These are phyloP conservation scores for Vanderwaltozyma polyspora DNA, from an alignment of 805 yeast species.

Conservation along the genomic window DNA sequence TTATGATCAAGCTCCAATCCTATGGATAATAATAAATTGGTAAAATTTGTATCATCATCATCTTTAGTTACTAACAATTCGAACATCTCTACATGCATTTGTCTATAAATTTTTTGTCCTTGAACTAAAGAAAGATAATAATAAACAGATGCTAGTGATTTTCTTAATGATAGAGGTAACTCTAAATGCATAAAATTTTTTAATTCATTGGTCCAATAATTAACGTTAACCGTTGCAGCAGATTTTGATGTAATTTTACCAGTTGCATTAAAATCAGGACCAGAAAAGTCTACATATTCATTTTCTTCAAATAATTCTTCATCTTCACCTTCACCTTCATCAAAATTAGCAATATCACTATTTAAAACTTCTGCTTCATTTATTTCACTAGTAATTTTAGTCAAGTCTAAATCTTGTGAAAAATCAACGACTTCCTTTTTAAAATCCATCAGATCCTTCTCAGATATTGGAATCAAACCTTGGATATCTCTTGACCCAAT, in stretches of 20 bases:
- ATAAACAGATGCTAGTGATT: constrained; percentile 53
- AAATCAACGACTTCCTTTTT: constrained; percentile 33
- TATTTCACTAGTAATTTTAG: constrained; percentile 41
- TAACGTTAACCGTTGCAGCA: constrained; percentile 57
- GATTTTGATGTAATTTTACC: constrained; percentile 50
- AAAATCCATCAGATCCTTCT: constrained; percentile 49
- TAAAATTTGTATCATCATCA: constrained; percentile 23
- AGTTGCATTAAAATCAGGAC: constrained; percentile 30
- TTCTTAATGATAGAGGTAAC: constrained; percentile 54
- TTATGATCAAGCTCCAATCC: constrained; percentile 28
- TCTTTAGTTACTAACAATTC: constrained; percentile 36
- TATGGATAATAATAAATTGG: constrained; percentile 16
- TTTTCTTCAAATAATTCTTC: constrained; percentile 11
- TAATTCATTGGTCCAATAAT: constrained; percentile 78
- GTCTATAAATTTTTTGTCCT: constrained; percentile 53
- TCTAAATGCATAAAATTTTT: constrained; percentile 62
- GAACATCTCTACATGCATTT: constrained; percentile 52
- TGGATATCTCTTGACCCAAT: constrained; percentile 62
- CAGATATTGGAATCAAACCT: constrained; percentile 55
- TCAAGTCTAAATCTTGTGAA: constrained; percentile 43
- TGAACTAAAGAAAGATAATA: constrained; percentile 58
- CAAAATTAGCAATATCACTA: constrained; percentile 33
- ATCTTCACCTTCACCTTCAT: constrained; percentile 31
- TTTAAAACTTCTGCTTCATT: constrained; percentile 32
- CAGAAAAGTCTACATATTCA: constrained; percentile 26